phyloP scores from a whole-genome alignment of 306 rosid genomes.

The Cucumis hystrix region DNA sequence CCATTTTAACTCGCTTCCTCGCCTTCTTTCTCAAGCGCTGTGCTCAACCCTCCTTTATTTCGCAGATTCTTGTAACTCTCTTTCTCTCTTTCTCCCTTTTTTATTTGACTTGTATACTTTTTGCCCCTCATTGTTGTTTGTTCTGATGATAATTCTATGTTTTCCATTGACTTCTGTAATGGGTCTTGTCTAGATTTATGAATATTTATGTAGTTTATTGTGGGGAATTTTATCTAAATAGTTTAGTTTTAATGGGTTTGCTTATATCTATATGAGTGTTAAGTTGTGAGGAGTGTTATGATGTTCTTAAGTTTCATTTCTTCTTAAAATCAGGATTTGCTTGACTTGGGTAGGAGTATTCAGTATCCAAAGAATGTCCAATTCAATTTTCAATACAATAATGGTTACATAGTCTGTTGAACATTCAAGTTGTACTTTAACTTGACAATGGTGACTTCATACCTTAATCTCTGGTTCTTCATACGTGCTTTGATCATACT shows the following conservation, averaged over 20 bases:
- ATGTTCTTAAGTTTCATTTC: no score
- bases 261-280: neutral
- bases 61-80: conserved; percentile 43
- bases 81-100: neutral
- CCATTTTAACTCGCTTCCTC: conserved; percentile 20
- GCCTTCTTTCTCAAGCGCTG: conserved; percentile 37
- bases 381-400: neutral
- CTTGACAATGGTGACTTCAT: neutral
- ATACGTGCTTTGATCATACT: neutral
- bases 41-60: conserved; percentile 42
- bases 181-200: neutral
- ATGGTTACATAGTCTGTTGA: neutral
- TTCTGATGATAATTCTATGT: neutral
- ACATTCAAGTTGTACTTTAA: neutral
- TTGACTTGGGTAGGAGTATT: neutral
- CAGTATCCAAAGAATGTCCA: neutral
- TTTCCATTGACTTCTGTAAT: neutral
- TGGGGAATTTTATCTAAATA: neutral
- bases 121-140: neutral
- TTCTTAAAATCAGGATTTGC: neutral
- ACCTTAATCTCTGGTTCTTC: neutral
- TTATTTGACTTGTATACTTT: neutral
- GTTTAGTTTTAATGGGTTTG: neutral
- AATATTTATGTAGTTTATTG: neutral
- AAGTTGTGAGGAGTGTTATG: neutral